Conservation (phyloP, 805 yeast species). For the Spathaspora boniae region DNA sequence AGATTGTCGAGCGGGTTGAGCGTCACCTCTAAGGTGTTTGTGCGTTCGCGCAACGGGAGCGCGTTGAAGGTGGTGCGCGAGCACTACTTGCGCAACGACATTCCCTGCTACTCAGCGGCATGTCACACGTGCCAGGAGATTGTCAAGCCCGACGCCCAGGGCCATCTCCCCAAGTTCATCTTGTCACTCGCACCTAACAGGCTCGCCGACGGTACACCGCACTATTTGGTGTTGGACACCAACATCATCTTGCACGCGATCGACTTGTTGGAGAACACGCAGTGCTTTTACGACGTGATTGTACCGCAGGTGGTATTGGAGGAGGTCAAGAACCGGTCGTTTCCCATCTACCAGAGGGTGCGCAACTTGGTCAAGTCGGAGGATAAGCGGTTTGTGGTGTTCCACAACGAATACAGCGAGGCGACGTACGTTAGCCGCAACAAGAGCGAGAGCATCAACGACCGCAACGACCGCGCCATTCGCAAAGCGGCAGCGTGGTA, state of each 20-base stretch:
- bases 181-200: conserved; percentile 59
- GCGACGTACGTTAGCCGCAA: conserved; percentile 64
- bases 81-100: conserved; percentile 87
- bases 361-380: conserved; percentile 72
- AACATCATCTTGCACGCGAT: conserved; percentile 85
- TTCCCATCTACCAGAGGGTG: conserved; percentile 83
- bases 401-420: conserved; percentile 86
- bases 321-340: conserved; percentile 83
- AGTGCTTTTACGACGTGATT: conserved; percentile 82
- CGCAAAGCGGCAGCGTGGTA: conserved; percentile 74
- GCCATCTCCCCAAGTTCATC: conserved; percentile 62
- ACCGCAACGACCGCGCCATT: conserved; percentile 88
- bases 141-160: conserved; percentile 61
- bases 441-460: conserved; percentile 73
- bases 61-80: conserved; percentile 92
- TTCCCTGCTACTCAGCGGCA: conserved; percentile 78
- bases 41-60: conserved; percentile 83
- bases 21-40: conserved; percentile 86
- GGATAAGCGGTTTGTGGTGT: conserved; percentile 81
- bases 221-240: conserved; percentile 83
- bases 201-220: conserved; percentile 53
- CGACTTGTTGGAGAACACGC: conserved; percentile 76
- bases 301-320: conserved; percentile 95
- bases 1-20: conserved; percentile 43
- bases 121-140: conserved; percentile 61